Conservation (phyloP, 2,329 filamentous ascomycete genomes). For the Pestalotiopsis sp. region DNA sequence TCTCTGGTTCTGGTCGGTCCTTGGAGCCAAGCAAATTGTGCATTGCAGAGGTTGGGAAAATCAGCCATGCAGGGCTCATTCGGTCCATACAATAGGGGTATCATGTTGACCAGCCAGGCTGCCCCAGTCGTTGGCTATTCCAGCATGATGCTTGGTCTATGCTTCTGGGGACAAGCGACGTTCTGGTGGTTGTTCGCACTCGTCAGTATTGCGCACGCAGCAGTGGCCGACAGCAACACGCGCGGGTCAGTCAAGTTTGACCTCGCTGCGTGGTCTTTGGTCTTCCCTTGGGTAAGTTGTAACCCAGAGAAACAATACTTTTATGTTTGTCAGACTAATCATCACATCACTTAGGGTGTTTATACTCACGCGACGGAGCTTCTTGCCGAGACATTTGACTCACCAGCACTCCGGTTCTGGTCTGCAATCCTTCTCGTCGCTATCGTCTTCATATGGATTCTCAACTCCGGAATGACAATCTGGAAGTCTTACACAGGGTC, state of each 20-base stretch:
- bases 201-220: slow-evolving; percentile 28
- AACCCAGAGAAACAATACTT: neutral
- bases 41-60: slow-evolving; percentile 38
- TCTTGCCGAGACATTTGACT: slow-evolving; percentile 39
- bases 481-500: neutral
- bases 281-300: neutral
- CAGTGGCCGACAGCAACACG: slow-evolving; percentile 17
- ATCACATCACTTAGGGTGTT: slow-evolving; percentile 31
- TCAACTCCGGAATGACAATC: neutral
- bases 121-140: slow-evolving; percentile 31
- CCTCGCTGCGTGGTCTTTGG: neutral
- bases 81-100: slow-evolving; percentile 32
- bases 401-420: slow-evolving; percentile 38
- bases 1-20: slow-evolving; percentile 44
- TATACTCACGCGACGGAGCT: slow-evolving; percentile 40
- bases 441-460: slow-evolving; percentile 34
- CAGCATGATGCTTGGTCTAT: slow-evolving; percentile 39
- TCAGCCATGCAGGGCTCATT: slow-evolving; percentile 34
- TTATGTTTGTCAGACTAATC: neutral
- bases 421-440: slow-evolving; percentile 37
- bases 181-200: slow-evolving; percentile 46
- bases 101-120: slow-evolving; percentile 34
- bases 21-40: slow-evolving; percentile 40
- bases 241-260: too few relatives aligned
- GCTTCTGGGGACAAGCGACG: slow-evolving; percentile 40